Base-by-base conservation (phyloP, 2,329 filamentous ascomycete species). In the Apiospora pterosperma region DNA sequence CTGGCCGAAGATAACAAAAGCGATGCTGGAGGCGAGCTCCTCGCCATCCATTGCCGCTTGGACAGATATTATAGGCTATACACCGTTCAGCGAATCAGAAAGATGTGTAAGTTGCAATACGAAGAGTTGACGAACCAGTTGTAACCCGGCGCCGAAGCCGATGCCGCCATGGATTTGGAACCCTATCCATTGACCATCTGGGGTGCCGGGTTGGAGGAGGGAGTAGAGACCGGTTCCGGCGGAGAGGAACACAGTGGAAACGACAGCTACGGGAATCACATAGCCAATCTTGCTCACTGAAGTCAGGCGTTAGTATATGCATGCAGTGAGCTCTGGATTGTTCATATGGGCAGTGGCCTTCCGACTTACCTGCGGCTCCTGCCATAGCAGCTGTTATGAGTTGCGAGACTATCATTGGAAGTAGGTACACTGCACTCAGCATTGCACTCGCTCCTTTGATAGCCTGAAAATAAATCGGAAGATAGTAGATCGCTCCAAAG, bases 91-190 rank as follows among this genome's bases (percentile, higher is more conserved):
- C 23, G 62, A 36, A 25, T 62, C 42, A 38, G 4, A 28, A 31
- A 12, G 34, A 67, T 66, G 39, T 28, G 68, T 62, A 36, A 66
- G 16, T 31, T 69, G 66, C 25, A n/a, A n/a, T n/a, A n/a, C n/a
- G n/a, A 5, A 44, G 10, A 44, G 41, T 7, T 4, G 41, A 44
- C 21, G 16, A 44, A 44, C 41, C 2, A 28, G 77, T 62, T 82
- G 80, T 61, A 82, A 70, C 19, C 75, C 72, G 4, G 78, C 60
- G 36, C 81, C 81, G 10, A 78, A 69, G 6, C 80, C 80, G 2
- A 77, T 58, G 34, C 80, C 81, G 38, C 75, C 74, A 38, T 82
- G 63, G 34, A 76, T 75, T 69, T 81, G 79, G 66, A 77, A 81
- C 2, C 79, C 79, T 61, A 81, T 79, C 81, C 81, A 83, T 7